Evolutionary conservation across 2,329 filamentous ascomycete genomes (phyloP).

Genomic region (Sarocladiaceae sp.): DNA sequence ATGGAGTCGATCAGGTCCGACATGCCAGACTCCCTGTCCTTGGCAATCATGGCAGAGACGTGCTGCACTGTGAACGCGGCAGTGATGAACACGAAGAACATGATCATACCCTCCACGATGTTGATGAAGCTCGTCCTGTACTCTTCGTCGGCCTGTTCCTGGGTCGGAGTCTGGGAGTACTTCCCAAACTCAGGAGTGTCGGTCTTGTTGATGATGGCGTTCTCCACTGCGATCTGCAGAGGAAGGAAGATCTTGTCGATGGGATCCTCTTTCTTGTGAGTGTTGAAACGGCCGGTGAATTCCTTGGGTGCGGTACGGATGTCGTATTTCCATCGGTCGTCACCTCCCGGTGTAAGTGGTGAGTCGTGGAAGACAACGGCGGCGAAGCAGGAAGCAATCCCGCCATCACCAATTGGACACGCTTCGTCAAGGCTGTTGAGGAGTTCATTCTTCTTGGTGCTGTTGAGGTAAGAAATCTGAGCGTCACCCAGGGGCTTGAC

Average conservation of each 20-base stretch:
- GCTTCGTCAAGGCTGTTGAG: background rate
- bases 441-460: background rate
- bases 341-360: background rate
- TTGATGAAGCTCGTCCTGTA: background rate
- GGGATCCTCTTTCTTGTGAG: background rate
- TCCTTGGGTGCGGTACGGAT: background rate
- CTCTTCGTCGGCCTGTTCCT: background rate
- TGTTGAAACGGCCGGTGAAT: background rate
- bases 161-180: background rate
- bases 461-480: background rate
- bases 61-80: conserved; percentile 17
- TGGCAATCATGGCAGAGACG: conserved; percentile 9
- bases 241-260: conserved; percentile 1
- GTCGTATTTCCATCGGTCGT: conserved; percentile 2
- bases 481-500: background rate
- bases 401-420: background rate
- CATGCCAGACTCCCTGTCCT: conserved; percentile 27
- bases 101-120: background rate
- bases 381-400: conserved; percentile 1
- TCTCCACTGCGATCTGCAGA: background rate
- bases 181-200: background rate
- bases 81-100: conserved; percentile 11
- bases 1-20: conserved; percentile 28
- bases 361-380: conserved; percentile 1
- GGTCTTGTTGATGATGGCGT: background rate